Percentiles rank a stretch among this genome's conserved stretches.
These are phyloP conservation scores for Tricholoma terreum DNA, from an alignment of 768 basidiomycete genomes.

Conservation along the genomic window DNA sequence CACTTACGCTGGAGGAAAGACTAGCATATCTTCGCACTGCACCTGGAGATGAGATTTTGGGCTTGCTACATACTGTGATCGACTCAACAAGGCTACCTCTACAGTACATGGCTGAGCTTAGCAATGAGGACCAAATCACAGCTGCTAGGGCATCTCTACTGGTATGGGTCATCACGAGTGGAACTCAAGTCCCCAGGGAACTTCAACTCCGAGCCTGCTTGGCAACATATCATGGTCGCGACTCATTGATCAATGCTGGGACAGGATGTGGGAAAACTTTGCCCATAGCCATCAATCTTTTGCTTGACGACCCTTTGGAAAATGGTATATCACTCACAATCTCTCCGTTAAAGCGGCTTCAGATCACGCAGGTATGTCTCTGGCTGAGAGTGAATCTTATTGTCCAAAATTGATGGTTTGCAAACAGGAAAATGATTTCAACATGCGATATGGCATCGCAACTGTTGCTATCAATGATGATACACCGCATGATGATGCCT, in stretches of 20 bases:
- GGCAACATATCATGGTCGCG: slow-evolving; percentile 10
- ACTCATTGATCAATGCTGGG: slow-evolving; percentile 17
- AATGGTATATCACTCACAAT: too few relatives aligned
- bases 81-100: background rate
- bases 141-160: background rate
- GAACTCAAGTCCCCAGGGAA: slow-evolving; percentile 19
- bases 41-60: background rate
- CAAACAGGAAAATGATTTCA: slow-evolving; percentile 12
- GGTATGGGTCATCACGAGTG: too few relatives aligned
- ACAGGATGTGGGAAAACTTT: slow-evolving; percentile 26
- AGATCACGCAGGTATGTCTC: slow-evolving; percentile 1
- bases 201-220: slow-evolving; percentile 19
- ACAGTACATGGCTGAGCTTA: background rate
- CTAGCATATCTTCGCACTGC: background rate
- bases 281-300: too few relatives aligned
- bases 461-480: too few relatives aligned
- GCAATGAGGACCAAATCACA: background rate
- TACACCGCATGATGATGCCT: too few relatives aligned
- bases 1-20: background rate
- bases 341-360: slow-evolving; percentile 20
- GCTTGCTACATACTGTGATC: background rate
- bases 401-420: too few relatives aligned
- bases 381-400: too few relatives aligned
- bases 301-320: too few relatives aligned
- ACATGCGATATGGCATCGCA: too few relatives aligned